Conservation (phyloP, 2,329 filamentous ascomycete genomes). For the Rachicladosporium sp. region DNA sequence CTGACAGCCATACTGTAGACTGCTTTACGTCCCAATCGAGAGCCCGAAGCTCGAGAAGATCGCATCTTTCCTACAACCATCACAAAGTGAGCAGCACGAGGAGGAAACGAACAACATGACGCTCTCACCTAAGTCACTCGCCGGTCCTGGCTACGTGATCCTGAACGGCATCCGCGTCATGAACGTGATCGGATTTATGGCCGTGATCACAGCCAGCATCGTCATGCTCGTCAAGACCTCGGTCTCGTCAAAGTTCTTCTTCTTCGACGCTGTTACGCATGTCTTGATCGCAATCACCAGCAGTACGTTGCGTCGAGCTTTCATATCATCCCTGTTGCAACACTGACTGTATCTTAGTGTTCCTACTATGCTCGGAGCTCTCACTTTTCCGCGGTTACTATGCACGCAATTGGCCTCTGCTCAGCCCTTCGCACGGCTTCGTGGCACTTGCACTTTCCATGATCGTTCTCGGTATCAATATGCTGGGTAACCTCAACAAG, state of each 20-base stretch:
- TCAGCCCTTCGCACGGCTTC: conserved; percentile 65
- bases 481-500: conserved; percentile 71
- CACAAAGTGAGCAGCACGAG: conserved; percentile 4
- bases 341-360: conserved; percentile 32
- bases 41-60: conserved; percentile 10
- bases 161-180: conserved; percentile 37
- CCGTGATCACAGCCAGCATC: conserved; percentile 36
- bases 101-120: conserved; percentile 23
- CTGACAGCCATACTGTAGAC: conserved; percentile 10
- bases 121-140: conserved; percentile 36
- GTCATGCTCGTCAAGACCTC: conserved; percentile 72
- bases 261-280: conserved; percentile 69
- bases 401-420: conserved; percentile 61
- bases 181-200: conserved; percentile 37
- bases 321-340: background rate
- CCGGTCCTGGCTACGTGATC: conserved; percentile 41
- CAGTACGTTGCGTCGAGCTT: conserved; percentile 32
- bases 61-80: conserved; percentile 1
- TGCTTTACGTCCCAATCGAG: conserved; percentile 21
- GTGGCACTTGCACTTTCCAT: conserved; percentile 63
- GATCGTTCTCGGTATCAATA: conserved; percentile 64
- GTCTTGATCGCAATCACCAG: conserved; percentile 56
- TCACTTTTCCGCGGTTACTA: conserved; percentile 58
- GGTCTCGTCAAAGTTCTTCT: conserved; percentile 62
- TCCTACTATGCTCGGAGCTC: conserved; percentile 60